Evolutionary conservation across 768 basidiomycete species (phyloP), one percentile per base, ranked within the genome.

Genomic region (Lactifluus piperatus): DNA sequence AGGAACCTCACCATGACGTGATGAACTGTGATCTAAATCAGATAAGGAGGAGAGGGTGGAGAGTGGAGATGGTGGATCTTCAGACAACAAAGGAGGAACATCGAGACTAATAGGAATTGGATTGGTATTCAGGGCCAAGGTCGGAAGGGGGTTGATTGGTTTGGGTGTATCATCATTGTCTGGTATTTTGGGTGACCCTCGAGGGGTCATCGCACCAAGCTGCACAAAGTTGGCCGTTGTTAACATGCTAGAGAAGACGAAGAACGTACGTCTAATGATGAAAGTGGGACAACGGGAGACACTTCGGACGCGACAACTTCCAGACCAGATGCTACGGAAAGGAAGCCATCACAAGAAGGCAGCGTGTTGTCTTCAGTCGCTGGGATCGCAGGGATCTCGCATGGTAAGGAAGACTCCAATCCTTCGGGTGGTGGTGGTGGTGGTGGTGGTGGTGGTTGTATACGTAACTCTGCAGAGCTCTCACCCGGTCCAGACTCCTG

Each of bases 21-120:
- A 44, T 32, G 60, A 16, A 20, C 26, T 44, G 22, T 6, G 24
- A 22, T 60, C 58, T 10, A 46, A 10, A 34, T 61, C 60, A 7
- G 60, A 61, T 30, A 61, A 30, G 2, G 60, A 56, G 16, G 60
- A 56, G 34, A 61, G 54, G 24, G 60, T 18, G 3, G 60, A 61
- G 14, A 61, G 55, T 9, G 60, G 59, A 24, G 60, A 61, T 27
- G 50, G 50, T n/a, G 54, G 50, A 18, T 61, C 54, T 29, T 51
- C 44, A 32, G 18, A 27, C n/a, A 47, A 26, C 27, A 50, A 37
- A 18, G 60, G n/a, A 32, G 37, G 37, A 4, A n/a, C n/a, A n/a
- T 14, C 26, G 41, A 49, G 30, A 9, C 50, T 2, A 9, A 56
- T 13, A 41, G 43, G 32, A 11, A 56, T 56, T n/a, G 49, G 49